Conservation (phyloP, 768 basidiomycete genomes). For the Boletales sp. region DNA sequence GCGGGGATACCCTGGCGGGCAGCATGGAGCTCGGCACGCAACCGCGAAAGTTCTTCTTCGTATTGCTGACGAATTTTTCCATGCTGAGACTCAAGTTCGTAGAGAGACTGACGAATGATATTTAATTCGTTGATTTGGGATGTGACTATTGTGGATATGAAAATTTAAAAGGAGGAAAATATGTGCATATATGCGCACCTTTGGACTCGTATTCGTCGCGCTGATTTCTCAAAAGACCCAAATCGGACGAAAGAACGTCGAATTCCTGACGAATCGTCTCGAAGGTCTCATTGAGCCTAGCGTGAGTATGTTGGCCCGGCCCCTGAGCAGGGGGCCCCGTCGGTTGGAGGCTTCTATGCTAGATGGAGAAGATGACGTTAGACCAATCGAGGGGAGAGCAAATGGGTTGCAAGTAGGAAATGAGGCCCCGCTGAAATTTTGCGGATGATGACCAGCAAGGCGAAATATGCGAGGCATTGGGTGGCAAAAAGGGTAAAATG, state of each 20-base stretch:
- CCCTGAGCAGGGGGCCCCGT: conserved; percentile 43
- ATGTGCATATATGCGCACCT: conserved; percentile 41
- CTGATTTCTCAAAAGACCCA: conserved; percentile 65
- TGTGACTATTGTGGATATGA: conserved; percentile 45
- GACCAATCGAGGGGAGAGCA: background rate
- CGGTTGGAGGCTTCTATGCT: conserved; percentile 56
- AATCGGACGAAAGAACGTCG: conserved; percentile 67
- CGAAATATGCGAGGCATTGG: background rate
- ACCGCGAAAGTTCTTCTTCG: conserved; percentile 75
- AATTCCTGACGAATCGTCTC: conserved; percentile 84
- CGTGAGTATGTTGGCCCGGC: conserved; percentile 37
- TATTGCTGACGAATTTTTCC: conserved; percentile 82
- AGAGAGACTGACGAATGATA: conserved; percentile 83
- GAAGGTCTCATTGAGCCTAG: conserved; percentile 70
- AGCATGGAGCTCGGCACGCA: conserved; percentile 65
- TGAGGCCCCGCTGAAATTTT: conserved; percentile 23
- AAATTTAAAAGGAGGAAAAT: conserved; percentile 1
- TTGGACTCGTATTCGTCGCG: conserved; percentile 89
- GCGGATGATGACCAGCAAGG: conserved; percentile 5
- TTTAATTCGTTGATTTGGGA: conserved; percentile 88
- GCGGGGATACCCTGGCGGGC: conserved; percentile 39
- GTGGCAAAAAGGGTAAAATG: background rate
- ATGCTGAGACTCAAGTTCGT: conserved; percentile 89
- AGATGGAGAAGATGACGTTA: conserved; percentile 17
- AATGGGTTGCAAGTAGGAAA: background rate